Percentiles rank a stretch among this genome's conserved stretches.
phyloP scores from a whole-genome alignment of 352 stramenopile genomes.

The Globisporangium rhizosaccharum region DNA sequence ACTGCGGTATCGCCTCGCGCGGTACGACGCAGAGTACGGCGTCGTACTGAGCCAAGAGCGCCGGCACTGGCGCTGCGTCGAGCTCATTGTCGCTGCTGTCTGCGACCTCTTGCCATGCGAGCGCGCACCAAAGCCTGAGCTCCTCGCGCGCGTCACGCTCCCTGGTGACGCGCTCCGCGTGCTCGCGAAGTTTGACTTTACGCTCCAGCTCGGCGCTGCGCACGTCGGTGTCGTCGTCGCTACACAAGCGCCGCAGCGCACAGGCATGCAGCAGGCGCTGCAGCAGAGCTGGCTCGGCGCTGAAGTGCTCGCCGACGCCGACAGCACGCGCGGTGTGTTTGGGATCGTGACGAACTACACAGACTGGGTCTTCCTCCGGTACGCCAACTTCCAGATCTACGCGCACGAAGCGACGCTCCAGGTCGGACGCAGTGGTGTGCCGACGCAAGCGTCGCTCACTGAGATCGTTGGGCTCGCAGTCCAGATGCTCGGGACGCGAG shows the following conservation, averaged over 20 bases:
- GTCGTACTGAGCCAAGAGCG: not conserved
- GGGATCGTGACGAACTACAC: slow-evolving; percentile 1
- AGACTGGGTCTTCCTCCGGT: slow-evolving; percentile 3
- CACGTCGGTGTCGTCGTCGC: slow-evolving; percentile 1
- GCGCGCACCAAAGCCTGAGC: no score
- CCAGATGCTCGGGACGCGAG: not conserved
- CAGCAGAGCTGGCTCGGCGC: slow-evolving; percentile 5
- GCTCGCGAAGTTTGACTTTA: not conserved
- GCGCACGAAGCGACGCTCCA: not conserved
- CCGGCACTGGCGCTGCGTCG: not conserved
- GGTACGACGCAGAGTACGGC: not conserved
- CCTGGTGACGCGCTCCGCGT: not conserved
- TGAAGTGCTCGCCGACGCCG: not conserved
- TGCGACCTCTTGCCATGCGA: not conserved
- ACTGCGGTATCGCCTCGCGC: not conserved
- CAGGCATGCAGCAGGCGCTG: not conserved
- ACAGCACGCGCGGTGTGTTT: not conserved
- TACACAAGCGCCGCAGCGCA: not conserved
- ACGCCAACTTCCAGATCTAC: not conserved
- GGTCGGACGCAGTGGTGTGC: not conserved
- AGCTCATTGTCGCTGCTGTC: not conserved
- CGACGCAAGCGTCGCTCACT: not conserved
- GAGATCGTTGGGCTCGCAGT: not conserved
- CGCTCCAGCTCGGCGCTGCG: not conserved
- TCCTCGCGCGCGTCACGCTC: not conserved